These are phyloP conservation scores for Zoysia pacifica DNA, from an alignment of 176 grass and related monocot genomes.

Conservation along the genomic window DNA sequence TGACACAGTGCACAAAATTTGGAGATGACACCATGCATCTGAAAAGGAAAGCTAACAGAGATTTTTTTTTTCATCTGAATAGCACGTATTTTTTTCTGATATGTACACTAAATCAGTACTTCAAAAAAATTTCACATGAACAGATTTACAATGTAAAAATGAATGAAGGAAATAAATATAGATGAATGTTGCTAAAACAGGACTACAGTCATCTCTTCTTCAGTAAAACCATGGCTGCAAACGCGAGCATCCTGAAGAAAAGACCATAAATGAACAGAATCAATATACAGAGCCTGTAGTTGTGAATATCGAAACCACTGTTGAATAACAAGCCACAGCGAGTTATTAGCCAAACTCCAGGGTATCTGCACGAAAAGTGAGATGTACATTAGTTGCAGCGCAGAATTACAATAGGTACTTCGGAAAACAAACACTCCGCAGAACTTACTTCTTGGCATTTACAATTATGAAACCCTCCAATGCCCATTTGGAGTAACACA, in stretches of 20 bases:
- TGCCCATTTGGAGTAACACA: slow-evolving; percentile 89
- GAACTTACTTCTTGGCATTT: slow-evolving; percentile 63
- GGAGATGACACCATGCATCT: background rate
- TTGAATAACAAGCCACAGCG: slow-evolving; percentile 61
- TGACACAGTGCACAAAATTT: background rate
- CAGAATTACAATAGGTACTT: background rate
- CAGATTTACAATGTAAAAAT: slow-evolving; percentile 47
- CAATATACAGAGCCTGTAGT: slow-evolving; percentile 67
- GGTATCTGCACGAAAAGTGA: slow-evolving; percentile 55
- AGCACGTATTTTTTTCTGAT: slow-evolving; percentile 5
- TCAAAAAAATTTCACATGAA: background rate
- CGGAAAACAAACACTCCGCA: background rate
- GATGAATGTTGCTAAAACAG: slow-evolving; percentile 19
- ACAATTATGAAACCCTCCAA: slow-evolving; percentile 79
- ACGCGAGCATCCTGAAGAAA: slow-evolving; percentile 76
- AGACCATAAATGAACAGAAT: slow-evolving; percentile 84
- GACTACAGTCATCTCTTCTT: slow-evolving; percentile 61
- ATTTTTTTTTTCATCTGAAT: background rate
- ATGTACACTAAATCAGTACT: background rate
- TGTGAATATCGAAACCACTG: slow-evolving; percentile 60
- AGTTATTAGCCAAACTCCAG: slow-evolving; percentile 96
- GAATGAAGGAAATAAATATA: slow-evolving; percentile 39
- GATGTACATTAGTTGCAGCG: background rate
- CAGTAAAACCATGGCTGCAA: slow-evolving; percentile 68
- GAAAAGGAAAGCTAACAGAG: background rate